Evolutionary conservation across 177 flowering plant species (phyloP).

Genomic region (Vitis hybrid): DNA sequence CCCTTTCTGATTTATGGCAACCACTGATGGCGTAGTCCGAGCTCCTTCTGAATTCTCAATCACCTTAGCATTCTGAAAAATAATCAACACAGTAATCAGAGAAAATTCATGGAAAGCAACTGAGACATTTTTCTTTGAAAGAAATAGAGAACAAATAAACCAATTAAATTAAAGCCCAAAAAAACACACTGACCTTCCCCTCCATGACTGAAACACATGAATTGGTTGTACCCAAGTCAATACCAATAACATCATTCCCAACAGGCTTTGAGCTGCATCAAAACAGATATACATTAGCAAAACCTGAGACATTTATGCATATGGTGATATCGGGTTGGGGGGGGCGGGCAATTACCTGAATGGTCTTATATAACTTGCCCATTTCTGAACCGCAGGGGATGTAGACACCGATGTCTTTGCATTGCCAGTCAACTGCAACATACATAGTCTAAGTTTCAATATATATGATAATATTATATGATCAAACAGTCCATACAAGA

Average conservation of each 20-base stretch:
- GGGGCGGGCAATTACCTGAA: constrained; percentile 36
- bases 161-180: background rate
- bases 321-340: background rate
- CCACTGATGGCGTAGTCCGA: constrained; percentile 66
- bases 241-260: constrained; percentile 67
- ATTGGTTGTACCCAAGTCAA: constrained; percentile 74
- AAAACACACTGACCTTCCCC: constrained; percentile 47
- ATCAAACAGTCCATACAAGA: background rate
- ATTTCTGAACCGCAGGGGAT: constrained; percentile 19
- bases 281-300: background rate
- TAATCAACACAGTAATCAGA: background rate
- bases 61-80: constrained; percentile 48
- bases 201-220: constrained; percentile 73
- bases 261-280: constrained; percentile 47
- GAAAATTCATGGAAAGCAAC: background rate
- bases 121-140: background rate
- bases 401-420: constrained; percentile 18
- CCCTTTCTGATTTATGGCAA: constrained; percentile 55
- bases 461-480: background rate
- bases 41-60: constrained; percentile 72
- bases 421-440: constrained; percentile 35
- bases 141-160: background rate
- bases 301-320: background rate
- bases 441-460: background rate
- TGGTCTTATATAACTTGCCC: constrained; percentile 29